phyloP scores from a whole-genome alignment of 768 basidiomycete species.

The Baorangia bicolor region DNA sequence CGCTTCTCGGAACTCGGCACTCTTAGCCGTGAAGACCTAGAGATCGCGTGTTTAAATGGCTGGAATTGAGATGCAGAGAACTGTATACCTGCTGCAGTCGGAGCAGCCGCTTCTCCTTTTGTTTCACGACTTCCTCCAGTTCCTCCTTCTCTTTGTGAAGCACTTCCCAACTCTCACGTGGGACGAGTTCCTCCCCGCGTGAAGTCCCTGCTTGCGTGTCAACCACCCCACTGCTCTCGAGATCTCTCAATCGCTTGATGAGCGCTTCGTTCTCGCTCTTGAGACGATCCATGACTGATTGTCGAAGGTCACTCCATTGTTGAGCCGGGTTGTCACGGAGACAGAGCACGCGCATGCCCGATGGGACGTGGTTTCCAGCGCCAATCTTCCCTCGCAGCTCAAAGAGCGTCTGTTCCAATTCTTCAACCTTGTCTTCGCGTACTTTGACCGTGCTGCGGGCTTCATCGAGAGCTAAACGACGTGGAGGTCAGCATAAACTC shows the following conservation, averaged over 20 bases:
- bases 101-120: slow-evolving; percentile 80
- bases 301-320: slow-evolving; percentile 73
- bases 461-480: slow-evolving; percentile 43
- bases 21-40: slow-evolving; percentile 81
- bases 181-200: slow-evolving; percentile 47
- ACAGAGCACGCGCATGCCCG: slow-evolving; percentile 64
- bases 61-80: not conserved
- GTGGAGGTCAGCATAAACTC: not conserved
- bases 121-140: slow-evolving; percentile 59
- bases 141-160: slow-evolving; percentile 67
- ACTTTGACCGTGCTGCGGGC: slow-evolving; percentile 35
- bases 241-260: slow-evolving; percentile 58
- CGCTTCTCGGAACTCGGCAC: slow-evolving; percentile 88
- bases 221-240: slow-evolving; percentile 46
- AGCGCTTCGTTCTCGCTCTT: slow-evolving; percentile 84
- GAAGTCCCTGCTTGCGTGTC: slow-evolving; percentile 18
- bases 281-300: slow-evolving; percentile 72
- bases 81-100: slow-evolving; percentile 71
- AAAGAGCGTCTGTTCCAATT: slow-evolving; percentile 76
- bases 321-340: slow-evolving; percentile 81
- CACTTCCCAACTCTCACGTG: slow-evolving; percentile 77
- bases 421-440: slow-evolving; percentile 56
- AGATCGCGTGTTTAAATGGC: not conserved
- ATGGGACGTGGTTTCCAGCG: slow-evolving; percentile 72
- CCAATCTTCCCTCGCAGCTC: slow-evolving; percentile 77